Evolutionary conservation across 2,329 filamentous ascomycete species (phyloP).

Genomic region (Aspergillus pseudonomiae): DNA sequence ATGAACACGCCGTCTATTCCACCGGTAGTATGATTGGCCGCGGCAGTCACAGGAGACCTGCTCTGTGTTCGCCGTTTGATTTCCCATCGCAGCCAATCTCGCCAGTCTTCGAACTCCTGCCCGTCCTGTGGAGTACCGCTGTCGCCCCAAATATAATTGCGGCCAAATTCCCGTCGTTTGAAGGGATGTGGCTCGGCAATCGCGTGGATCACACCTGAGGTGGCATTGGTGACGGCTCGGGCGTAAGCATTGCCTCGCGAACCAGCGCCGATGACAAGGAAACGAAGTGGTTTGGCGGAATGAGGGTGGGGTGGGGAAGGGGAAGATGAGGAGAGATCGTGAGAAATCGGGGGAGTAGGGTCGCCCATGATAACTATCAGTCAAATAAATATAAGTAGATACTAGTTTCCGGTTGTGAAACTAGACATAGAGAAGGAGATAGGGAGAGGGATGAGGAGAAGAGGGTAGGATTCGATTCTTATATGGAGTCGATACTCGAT

Average conservation of each 20-base stretch:
- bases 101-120: conserved; percentile 74
- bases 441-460: neutral
- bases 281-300: conserved; percentile 51
- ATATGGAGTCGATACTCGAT: neutral
- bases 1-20: conserved; percentile 70
- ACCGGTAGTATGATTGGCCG: neutral
- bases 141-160: conserved; percentile 71
- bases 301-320: conserved; percentile 3
- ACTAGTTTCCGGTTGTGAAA: neutral
- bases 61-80: conserved; percentile 56
- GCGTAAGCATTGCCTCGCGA: conserved; percentile 78
- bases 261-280: conserved; percentile 81
- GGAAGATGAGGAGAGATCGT: neutral
- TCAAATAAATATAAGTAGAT: neutral
- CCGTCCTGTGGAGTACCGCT: conserved; percentile 54
- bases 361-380: neutral
- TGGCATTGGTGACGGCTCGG: conserved; percentile 64
- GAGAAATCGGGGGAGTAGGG: neutral
- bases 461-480: neutral
- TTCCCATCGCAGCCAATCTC: conserved; percentile 76
- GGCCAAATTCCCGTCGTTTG: conserved; percentile 73
- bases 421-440: neutral
- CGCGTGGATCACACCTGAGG: conserved; percentile 70
- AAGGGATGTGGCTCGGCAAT: conserved; percentile 80
- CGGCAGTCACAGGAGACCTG: too few relatives aligned